These are phyloP conservation scores for Pinus taeda DNA, from an alignment of 75 land plant genomes.

Conservation along the genomic window DNA sequence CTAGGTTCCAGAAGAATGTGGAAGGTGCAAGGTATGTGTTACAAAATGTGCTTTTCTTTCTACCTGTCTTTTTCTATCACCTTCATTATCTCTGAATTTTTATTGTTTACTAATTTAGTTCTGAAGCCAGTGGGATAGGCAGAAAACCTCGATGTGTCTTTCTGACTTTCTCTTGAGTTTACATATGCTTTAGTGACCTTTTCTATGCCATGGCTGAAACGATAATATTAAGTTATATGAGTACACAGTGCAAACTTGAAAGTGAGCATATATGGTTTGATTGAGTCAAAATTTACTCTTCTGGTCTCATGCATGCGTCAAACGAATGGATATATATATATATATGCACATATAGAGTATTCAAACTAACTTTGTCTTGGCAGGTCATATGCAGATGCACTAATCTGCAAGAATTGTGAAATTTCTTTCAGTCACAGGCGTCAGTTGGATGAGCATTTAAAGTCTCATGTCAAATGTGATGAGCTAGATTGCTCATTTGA, in stretches of 20 bases:
- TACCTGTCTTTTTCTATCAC: neutral
- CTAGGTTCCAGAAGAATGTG: slow-evolving; percentile 7
- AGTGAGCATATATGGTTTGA: neutral
- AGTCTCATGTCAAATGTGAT: neutral
- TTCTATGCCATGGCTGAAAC: neutral
- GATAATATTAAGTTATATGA: neutral
- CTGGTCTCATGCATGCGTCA: neutral
- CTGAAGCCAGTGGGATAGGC: neutral
- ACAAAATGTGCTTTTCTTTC: neutral
- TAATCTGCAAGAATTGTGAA: slow-evolving; percentile 4
- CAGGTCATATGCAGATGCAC: slow-evolving; percentile 2
- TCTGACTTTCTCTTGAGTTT: neutral
- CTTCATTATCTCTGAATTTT: neutral
- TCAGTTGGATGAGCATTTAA: neutral
- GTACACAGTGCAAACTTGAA: neutral
- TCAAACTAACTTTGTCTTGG: neutral
- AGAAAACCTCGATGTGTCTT: neutral
- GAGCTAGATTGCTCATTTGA: slow-evolving; percentile 5
- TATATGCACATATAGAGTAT: too few species aligned
- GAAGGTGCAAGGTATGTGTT: slow-evolving; percentile 7
- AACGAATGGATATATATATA: neutral
- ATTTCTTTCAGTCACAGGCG: neutral
- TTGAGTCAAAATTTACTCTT: neutral
- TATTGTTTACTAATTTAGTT: too few species aligned
- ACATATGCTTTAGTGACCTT: neutral